These are phyloP conservation scores for Aphanocladium album DNA, from an alignment of 2,329 filamentous ascomycete species.

Conservation along the genomic window DNA sequence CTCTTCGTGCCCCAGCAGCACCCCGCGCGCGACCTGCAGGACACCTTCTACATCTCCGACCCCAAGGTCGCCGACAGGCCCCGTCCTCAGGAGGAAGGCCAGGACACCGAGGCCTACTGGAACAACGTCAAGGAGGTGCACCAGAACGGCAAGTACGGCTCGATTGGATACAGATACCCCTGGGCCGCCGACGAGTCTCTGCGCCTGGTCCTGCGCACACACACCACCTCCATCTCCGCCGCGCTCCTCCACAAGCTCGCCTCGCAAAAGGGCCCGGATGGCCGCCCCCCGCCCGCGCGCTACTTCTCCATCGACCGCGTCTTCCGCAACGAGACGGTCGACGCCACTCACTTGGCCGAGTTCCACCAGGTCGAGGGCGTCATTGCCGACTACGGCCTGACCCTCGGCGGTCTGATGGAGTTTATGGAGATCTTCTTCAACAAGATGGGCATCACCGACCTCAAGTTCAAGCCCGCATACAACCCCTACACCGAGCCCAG, in stretches of 20 bases:
- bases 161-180: conserved; percentile 92
- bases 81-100: conserved; percentile 46
- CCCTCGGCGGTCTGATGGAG: conserved; percentile 86
- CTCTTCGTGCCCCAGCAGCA: conserved; percentile 98
- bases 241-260: conserved; percentile 89
- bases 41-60: conserved; percentile 97
- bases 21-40: conserved; percentile 92
- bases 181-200: conserved; percentile 85
- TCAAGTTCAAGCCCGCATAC: conserved; percentile 93
- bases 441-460: conserved; percentile 81
- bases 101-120: conserved; percentile 81
- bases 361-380: conserved; percentile 99
- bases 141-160: conserved; percentile 86
- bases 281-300: conserved; percentile 63
- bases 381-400: conserved; percentile 92
- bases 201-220: conserved; percentile 85
- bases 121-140: conserved; percentile 83
- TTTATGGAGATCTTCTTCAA: conserved; percentile 93
- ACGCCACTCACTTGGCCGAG: conserved; percentile 93
- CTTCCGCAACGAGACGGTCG: conserved; percentile 96
- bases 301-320: conserved; percentile 99
- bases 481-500: conserved; percentile 93
- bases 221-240: conserved; percentile 89
- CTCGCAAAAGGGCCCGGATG: conserved; percentile 68
- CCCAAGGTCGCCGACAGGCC: conserved; percentile 70